phyloP scores from a whole-genome alignment of 164 flowering plant species.

The Stephania japonica region DNA sequence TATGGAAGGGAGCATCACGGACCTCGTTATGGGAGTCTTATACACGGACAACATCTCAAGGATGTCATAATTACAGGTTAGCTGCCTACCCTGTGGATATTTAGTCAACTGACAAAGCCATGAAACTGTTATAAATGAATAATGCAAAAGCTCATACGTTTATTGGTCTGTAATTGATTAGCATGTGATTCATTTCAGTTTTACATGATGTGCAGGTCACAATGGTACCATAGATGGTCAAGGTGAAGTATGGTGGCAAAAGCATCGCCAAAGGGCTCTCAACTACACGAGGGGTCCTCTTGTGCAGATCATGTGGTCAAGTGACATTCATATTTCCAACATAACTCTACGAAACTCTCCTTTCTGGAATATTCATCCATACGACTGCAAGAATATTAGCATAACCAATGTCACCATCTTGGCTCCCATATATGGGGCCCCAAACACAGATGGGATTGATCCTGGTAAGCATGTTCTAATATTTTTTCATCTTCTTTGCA shows the following conservation, averaged over 20 bases:
- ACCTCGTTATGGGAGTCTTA: conserved; percentile 92
- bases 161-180: neutral
- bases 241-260: conserved; percentile 93
- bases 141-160: neutral
- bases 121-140: neutral
- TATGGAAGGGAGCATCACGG: conserved; percentile 95
- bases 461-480: conserved; percentile 54
- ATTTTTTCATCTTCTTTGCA: neutral
- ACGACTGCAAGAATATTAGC: conserved; percentile 86
- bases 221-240: conserved; percentile 97
- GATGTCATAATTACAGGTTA: conserved; percentile 92
- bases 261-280: conserved; percentile 70
- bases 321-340: conserved; percentile 63
- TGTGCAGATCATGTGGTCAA: conserved; percentile 95
- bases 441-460: conserved; percentile 98
- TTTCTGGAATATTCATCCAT: conserved; percentile 98
- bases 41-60: conserved; percentile 94
- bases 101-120: neutral
- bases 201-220: conserved; percentile 52
- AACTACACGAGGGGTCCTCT: conserved; percentile 96
- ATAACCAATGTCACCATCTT: conserved; percentile 69
- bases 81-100: conserved; percentile 13
- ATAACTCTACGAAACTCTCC: conserved; percentile 80
- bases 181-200: neutral
- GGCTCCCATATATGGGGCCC: conserved; percentile 83